Evolutionary conservation across 1,284 basidiomycete species (phyloP), one percentile per base, ranked within the genome.

Genomic region (Melanopsichium pennsylvanicum): DNA sequence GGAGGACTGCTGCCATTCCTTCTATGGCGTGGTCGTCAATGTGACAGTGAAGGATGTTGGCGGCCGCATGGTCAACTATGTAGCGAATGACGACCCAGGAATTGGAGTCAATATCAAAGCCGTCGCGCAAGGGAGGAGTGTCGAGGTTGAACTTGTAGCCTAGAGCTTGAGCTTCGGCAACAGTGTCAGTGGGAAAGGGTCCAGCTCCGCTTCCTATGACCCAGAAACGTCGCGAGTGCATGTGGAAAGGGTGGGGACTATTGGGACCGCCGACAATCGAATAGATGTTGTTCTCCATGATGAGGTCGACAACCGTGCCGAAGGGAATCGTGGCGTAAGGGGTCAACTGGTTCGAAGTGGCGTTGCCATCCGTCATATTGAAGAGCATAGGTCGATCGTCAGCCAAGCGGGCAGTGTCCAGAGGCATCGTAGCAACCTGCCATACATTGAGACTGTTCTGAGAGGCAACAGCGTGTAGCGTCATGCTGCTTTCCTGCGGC

Each of bases 201-300:
- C 70, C 70, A 8, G 52, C 27, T 3, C 63, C 70, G 5, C 32
- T 56, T 4, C 60, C 64, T 3, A 72, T 68, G 49, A 72, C 48
- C 70, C 70, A 72, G 60, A 72, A 72, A 16, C 58, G 50, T 11
- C 63, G 42, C 16, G 63, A 64, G 32, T 72, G 70, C 46, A 72
- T 67, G 38, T 72, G 70, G 56, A 72, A 69, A 1, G 70, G 70
- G 46, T 72, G 70, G 9, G 70, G 70, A 32, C 60, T 64, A 50
- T 72, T 72, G 16, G 64, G 60, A 1, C 63, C 63, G 12, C 70
- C 70, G 0, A 69, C 64, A 34, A 72, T 72, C 42, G 64, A 68
- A 51, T 60, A 64, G 31, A 63, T 44, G 38, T 67, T 67, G 64
- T 72, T 72, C 45, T 64, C 58, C 39, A 72, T 44, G 37, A 72